A percentile compares a stretch with the other conserved stretches of the same genome.
Evolutionary conservation across 2,329 filamentous ascomycete species (phyloP).

Genomic region (Akanthomyces uredinophilus): DNA sequence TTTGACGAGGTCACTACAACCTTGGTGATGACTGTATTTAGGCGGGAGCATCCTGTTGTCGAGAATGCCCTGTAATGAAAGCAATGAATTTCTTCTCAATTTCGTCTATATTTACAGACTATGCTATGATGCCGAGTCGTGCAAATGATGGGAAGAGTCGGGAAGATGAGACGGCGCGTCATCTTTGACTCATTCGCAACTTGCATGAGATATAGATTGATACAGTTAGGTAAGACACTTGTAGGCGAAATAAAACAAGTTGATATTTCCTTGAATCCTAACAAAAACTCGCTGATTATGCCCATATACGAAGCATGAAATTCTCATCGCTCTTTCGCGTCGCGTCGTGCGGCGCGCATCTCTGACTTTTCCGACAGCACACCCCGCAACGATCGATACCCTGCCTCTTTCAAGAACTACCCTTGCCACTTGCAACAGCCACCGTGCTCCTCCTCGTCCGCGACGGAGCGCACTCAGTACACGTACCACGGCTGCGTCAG

Average conservation of each 20-base stretch:
- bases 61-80: slow-evolving; percentile 23
- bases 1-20: not conserved
- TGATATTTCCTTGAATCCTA: slow-evolving; percentile 1
- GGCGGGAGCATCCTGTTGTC: slow-evolving; percentile 20
- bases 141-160: too few species aligned
- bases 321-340: not conserved
- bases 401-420: too few species aligned
- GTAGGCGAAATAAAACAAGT: not conserved
- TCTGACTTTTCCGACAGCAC: not conserved
- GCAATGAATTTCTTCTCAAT: slow-evolving; percentile 22
- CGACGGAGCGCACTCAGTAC: slow-evolving; percentile 46
- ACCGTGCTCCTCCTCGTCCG: not conserved
- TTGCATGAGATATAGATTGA: not conserved
- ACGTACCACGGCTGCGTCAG: slow-evolving; percentile 74
- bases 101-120: not conserved
- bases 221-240: too few species aligned
- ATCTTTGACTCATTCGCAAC: too few species aligned
- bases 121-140: too few species aligned
- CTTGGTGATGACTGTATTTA: slow-evolving; percentile 22
- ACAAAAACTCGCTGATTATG: not conserved
- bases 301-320: not conserved
- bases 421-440: not conserved
- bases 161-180: too few species aligned
- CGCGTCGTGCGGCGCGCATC: not conserved
- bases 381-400: too few species aligned